phyloP scores from a whole-genome alignment of 2,329 filamentous ascomycete species.

The Lithohypha guttulata region DNA sequence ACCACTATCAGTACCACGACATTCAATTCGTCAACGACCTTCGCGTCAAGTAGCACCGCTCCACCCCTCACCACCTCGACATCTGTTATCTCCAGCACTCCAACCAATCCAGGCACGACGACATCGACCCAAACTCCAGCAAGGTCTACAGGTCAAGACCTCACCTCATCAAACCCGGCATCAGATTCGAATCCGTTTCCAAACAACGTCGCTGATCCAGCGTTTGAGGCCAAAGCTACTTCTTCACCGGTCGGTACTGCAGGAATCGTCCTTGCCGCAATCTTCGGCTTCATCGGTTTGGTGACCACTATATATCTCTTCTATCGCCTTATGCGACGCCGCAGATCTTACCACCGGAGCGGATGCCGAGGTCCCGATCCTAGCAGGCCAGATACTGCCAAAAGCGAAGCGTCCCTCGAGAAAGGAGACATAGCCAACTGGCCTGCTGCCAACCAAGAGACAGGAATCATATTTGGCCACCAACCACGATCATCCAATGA shows the following conservation, averaged over 20 bases:
- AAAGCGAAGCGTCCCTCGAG: not conserved
- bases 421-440: not conserved
- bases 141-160: not conserved
- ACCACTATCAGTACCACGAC: not conserved
- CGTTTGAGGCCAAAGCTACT: not conserved
- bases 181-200: not conserved
- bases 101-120: not conserved
- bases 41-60: not conserved
- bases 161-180: too few species aligned
- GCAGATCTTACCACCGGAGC: not conserved
- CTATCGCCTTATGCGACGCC: constrained; percentile 1
- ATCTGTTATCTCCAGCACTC: too few species aligned
- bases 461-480: constrained; percentile 2
- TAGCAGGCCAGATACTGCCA: not conserved
- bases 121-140: not conserved
- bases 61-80: too few species aligned
- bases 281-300: constrained; percentile 2
- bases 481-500: not conserved
- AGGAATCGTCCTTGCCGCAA: constrained; percentile 2
- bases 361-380: not conserved
- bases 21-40: not conserved
- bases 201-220: not conserved
- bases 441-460: not conserved
- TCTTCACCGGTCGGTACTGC: not conserved
- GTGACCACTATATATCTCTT: not conserved